These are phyloP conservation scores for Athelia psychrophila DNA, from an alignment of 1,284 basidiomycete genomes.

Conservation along the genomic window DNA sequence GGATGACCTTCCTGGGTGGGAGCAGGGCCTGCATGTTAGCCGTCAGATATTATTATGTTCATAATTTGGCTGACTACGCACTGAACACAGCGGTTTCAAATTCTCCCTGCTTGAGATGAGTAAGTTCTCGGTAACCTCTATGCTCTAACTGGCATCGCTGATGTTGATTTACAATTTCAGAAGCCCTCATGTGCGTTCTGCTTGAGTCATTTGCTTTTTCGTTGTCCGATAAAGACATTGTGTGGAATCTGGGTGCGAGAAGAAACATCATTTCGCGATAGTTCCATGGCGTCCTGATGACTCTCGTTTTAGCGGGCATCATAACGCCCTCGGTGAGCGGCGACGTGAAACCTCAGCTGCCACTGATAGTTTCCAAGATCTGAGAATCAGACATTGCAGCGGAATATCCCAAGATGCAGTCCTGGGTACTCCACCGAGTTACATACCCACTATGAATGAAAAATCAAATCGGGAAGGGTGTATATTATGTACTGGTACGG, in stretches of 20 bases:
- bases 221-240: not conserved
- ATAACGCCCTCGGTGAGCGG: not conserved
- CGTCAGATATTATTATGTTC: not conserved
- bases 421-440: no score
- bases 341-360: not conserved
- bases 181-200: not conserved
- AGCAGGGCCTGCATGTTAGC: conserved; percentile 33
- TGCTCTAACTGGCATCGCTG: not conserved
- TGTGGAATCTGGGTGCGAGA: not conserved
- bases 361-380: not conserved
- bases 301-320: not conserved
- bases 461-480: no score
- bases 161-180: not conserved
- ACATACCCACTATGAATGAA: no score
- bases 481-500: no score
- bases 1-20: not conserved
- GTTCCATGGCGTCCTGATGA: no score
- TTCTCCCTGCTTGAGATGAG: conserved; percentile 41
- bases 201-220: not conserved
- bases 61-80: not conserved
- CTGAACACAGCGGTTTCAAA: conserved; percentile 30
- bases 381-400: no score
- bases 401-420: no score
- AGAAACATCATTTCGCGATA: no score
- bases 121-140: conserved; percentile 19